Percentiles rank a stretch among this genome's conserved stretches.
These are phyloP conservation scores for Citrus unshiu DNA, from an alignment of 345 rosid genomes.

Conservation along the genomic window DNA sequence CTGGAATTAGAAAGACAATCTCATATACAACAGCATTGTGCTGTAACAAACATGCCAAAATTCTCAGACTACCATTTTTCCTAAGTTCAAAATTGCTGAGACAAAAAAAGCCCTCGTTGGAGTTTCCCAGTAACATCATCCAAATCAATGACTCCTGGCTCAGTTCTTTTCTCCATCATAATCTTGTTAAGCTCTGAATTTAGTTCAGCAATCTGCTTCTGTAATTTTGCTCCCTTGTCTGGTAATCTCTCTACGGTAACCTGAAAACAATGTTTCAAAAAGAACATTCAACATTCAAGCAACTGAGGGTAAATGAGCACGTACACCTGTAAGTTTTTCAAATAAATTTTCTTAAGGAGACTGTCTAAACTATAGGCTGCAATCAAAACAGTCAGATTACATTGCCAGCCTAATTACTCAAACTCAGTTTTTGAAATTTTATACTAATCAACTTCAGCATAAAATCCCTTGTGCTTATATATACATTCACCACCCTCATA, in stretches of 20 bases:
- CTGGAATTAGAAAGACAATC: background rate
- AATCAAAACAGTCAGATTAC: too few relatives aligned
- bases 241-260: constrained; percentile 61
- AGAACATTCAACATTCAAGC: background rate
- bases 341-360: background rate
- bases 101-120: constrained; percentile 23
- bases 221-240: constrained; percentile 70
- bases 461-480: too few relatives aligned
- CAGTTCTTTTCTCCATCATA: constrained; percentile 27
- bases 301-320: background rate
- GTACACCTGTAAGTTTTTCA: background rate
- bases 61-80: background rate
- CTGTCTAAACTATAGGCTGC: background rate
- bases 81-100: constrained; percentile 38
- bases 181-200: constrained; percentile 52
- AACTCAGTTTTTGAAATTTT: too few relatives aligned
- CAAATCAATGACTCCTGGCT: constrained; percentile 45
- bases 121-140: constrained; percentile 59
- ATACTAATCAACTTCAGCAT: too few relatives aligned
- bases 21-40: background rate
- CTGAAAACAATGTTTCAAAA: constrained; percentile 27
- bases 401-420: background rate
- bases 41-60: too few relatives aligned
- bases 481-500: too few relatives aligned
- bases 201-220: constrained; percentile 62